Evolutionary conservation across 2,329 filamentous ascomycete species (phyloP), one percentile per base, ranked within the genome.

Genomic region (Cladosporium sp.): DNA sequence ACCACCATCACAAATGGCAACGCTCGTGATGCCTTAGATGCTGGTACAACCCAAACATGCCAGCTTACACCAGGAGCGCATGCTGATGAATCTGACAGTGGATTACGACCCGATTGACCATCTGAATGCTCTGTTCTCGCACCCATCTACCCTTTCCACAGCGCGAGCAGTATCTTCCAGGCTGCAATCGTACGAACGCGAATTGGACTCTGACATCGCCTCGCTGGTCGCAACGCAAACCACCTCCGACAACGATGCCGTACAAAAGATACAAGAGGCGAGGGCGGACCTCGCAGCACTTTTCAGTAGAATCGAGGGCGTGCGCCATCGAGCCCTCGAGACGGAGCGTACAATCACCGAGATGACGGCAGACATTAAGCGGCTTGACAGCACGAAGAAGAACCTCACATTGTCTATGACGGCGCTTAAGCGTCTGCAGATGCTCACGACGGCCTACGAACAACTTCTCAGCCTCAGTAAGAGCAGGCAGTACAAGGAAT

Each of bases 311-410:
- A 97, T 99, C 72, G 93, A 97, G 73, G 89, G 87, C 63, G 93
- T 99, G 56, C 89, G 92, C 56, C 87, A 88, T 66, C 86, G 93
- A 53, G 94, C 94, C 36, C 84, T 95, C 66, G 86, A 92, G 78
- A 97, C 94, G 19, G 94, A 99, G 75, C 88, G 91, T 72, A 89
- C 92, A 64, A 99, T 99, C 70, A 97, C 93, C 47, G 91, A 91
- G 65, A 99, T 99, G 94, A 99, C 94, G 60, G 91, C 94, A 58
- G 94, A 99, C 70, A 99, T 99, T 73, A 99, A 99, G 78, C 87
- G 93, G 64, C 82, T 99, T 63, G 94, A 99, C 75, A 90, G 89
- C 73, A 97, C 94, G 36, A 99, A 99, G 79, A 88, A 88, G 73
- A 99, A 99, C 74, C 81, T 99, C 61, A 97, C 94, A 9, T 81